These are phyloP conservation scores for Sporobolus alterniflorus DNA, from an alignment of 202 grass and related monocot genomes.

Conservation along the genomic window DNA sequence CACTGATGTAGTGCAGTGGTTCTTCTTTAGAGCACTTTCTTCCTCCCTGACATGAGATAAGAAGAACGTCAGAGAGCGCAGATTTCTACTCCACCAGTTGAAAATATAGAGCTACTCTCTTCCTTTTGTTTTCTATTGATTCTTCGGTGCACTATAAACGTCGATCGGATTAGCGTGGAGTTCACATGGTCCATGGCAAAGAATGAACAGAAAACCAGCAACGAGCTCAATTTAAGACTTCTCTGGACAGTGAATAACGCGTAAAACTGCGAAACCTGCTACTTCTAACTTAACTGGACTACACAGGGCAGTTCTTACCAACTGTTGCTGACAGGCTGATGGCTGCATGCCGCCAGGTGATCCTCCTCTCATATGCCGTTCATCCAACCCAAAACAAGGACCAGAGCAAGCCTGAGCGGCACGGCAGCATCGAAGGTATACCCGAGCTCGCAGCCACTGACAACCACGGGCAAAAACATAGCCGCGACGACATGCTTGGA, in stretches of 20 bases:
- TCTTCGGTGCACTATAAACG: neutral
- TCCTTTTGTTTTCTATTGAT: too few species aligned
- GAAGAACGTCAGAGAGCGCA: neutral
- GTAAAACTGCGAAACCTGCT: too few species aligned
- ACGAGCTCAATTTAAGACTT: neutral
- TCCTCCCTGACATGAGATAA: neutral
- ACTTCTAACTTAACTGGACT: too few species aligned
- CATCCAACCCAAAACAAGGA: conserved; percentile 17
- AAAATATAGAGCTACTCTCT: too few species aligned
- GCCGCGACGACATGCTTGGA: neutral
- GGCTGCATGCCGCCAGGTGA: neutral
- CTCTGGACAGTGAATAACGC: neutral
- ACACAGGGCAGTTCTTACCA: conserved; percentile 4
- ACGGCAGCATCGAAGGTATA: neutral
- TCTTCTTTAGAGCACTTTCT: too few species aligned
- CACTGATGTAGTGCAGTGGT: neutral
- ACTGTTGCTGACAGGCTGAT: neutral
- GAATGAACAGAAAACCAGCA: neutral
- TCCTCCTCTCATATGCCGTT: conserved; percentile 6
- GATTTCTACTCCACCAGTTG: too few species aligned
- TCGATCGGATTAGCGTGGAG: neutral
- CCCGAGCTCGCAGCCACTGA: neutral
- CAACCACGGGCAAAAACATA: neutral
- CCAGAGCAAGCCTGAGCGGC: neutral
- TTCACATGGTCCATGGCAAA: neutral